Conservation (phyloP, 345 rosid species). For the Gossypioides kirkii region DNA sequence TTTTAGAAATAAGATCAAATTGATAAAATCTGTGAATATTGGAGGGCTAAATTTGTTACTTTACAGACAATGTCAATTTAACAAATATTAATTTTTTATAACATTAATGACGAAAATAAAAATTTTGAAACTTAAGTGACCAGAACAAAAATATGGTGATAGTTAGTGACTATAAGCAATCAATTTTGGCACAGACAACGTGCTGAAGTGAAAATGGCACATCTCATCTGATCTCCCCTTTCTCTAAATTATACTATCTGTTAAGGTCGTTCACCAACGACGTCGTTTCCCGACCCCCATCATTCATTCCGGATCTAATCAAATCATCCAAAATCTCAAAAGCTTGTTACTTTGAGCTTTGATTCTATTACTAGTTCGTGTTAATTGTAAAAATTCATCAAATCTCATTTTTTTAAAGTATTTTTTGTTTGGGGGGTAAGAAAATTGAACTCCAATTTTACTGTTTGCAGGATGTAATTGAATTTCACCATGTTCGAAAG, state of each 20-base stretch:
- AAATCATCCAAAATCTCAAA: neutral
- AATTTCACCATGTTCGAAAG: slow-evolving; percentile 56
- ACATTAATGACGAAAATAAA: too few relatives aligned
- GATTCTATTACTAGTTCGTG: neutral
- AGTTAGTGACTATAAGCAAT: too few relatives aligned
- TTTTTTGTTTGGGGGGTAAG: neutral
- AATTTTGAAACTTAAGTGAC: too few relatives aligned
- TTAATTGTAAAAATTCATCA: too few relatives aligned
- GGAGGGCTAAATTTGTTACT: too few relatives aligned
- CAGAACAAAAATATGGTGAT: too few relatives aligned
- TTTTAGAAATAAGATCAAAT: too few relatives aligned
- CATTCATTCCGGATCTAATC: neutral
- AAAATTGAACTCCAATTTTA: neutral
- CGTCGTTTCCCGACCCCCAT: neutral
- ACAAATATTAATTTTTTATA: too few relatives aligned
- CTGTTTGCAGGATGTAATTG: slow-evolving; percentile 13
- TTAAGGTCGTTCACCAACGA: neutral
- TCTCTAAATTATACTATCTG: too few relatives aligned
- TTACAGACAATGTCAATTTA: too few relatives aligned
- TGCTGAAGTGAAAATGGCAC: neutral
- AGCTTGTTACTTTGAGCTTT: neutral
- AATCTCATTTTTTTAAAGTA: too few relatives aligned
- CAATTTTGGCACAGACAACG: neutral
- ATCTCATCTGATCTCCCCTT: neutral
- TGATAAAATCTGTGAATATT: too few relatives aligned